Conservation (phyloP, 2,329 filamentous ascomycete genomes). For the Leptodontidium sp. region DNA sequence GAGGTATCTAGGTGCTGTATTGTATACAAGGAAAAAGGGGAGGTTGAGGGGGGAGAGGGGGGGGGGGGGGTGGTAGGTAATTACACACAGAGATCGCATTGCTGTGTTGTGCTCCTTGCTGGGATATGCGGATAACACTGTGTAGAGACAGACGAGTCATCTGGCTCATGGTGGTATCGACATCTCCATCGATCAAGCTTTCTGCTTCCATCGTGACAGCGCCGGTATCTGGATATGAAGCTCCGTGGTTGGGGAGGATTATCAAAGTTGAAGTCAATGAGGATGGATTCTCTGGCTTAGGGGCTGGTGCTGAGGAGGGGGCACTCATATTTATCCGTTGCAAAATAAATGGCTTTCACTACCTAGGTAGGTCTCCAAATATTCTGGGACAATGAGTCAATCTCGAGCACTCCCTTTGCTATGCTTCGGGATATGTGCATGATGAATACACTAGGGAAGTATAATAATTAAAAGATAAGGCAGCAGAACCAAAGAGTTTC, state of each 20-base stretch:
- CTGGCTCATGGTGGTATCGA: background rate
- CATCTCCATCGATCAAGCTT: background rate
- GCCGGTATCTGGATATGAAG: background rate
- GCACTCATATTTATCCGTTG: no score
- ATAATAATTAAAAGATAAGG: no score
- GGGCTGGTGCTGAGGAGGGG: no score
- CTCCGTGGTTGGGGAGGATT: no score
- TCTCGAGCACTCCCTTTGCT: background rate
- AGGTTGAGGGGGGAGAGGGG: background rate
- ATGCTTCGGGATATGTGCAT: background rate
- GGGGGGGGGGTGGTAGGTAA: background rate
- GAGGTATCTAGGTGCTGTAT: background rate
- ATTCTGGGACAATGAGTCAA: no score
- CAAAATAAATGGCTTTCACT: no score
- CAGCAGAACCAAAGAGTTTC: no score
- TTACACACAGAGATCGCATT: background rate
- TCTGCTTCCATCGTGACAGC: background rate
- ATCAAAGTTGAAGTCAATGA: no score
- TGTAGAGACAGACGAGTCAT: conserved; percentile 12
- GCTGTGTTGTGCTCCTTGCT: background rate
- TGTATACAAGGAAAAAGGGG: no score
- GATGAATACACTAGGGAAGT: no score
- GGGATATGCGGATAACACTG: background rate
- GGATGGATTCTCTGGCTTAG: no score
- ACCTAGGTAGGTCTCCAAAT: no score